Base-by-base conservation (phyloP, 2,329 filamentous ascomycete species). In the Ophiobolus disseminans region DNA sequence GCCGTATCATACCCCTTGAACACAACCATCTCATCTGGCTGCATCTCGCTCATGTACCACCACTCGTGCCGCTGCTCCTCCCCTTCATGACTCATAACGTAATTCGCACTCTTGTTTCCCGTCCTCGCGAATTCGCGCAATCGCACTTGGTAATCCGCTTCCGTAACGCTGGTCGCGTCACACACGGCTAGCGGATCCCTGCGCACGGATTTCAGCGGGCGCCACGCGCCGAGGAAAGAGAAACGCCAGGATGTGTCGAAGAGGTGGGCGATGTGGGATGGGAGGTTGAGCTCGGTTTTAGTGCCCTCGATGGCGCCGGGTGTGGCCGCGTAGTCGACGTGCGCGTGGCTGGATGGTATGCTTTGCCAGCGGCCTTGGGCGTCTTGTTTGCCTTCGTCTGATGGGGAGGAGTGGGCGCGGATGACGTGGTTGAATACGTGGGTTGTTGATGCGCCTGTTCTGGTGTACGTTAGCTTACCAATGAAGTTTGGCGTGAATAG, bases 321-420 rank as follows among this genome's bases (percentile, higher is more conserved):
- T 8, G 45, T 40, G 19, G 57, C 59, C 5, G 52, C 46, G 44
- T 63, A 63, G 37, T 63, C 60, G 34, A 63, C 58, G 31, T 60
- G 58, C 2, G 58, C 47, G 31, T 63, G 60, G n/a, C 56, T 52
- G 0, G 60, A 45, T 22, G 60, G 58, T 2, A 63, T 56, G 32
- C 58, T 53, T 47, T 62, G 57, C 41, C 78, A 79, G 1, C 80
- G 76, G 0, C 74, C 74, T 45, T 73, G 68, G 5, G 78, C 68
- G 3, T 82, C 76, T 47, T 69, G 64, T 0, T 74, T 50, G 36
- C 58, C 69, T 0, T 77, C 76, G 28, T 77, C 75, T 2, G 64
- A 66, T 0, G 78, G 79, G 0, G 82, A 74, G 53, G 81, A 75
- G 59, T 77, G 72, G 3, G 66, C 60, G 55, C 76, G 77, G 28